Evolutionary conservation across 2,329 filamentous ascomycete genomes (phyloP), one percentile per base, ranked within the genome.

Genomic region (Colletotrichum sp.): DNA sequence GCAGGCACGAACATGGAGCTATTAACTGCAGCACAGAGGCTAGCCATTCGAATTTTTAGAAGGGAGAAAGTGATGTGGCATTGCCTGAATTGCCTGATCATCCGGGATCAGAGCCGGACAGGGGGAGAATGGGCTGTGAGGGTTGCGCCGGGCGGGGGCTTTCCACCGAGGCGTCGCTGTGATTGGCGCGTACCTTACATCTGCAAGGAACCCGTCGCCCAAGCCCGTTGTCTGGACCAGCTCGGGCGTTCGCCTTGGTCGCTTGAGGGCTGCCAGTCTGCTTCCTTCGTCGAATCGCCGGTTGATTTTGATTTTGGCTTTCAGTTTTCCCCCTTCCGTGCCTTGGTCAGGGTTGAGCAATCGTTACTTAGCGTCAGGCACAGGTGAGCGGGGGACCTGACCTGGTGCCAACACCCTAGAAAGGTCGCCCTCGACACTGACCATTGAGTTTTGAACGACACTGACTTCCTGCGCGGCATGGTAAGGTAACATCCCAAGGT

Each of bases 61-160:
- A 32, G 57, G 13, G 39, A 67, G 66, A 44, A 8, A 30, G 30
- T 68, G 74, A 74, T 73, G 74, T 76, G 70, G 70, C 59, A 74
- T 65, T 74, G 74, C 70, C 63, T 64, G 69, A 63, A 64, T 72
- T 63, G 62, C 55, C 71, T 78, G 72, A 78, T 78, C 77, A 68
- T 71, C 77, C 76, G 72, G 76, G 77, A 76, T 72, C 68, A 76
- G 67, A 77, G 72, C 72, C 73, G 77, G 71, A 26, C 66, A 69
- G 28, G 71, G 75, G 67, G 52, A 15, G 52, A 63, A 63, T 24
- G 55, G 71, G 65, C 71, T 70, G 65, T 60, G 75, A 76, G 28
- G 72, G 67, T 76, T 67, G 75, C 60, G 60, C 60, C 36, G 52
- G 26, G 65, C 55, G 62, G 52, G 71, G 62, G 66, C 60, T 26